A percentile compares a stretch with the other conserved stretches of the same genome.
Conservation (phyloP, 2,329 filamentous ascomycete genomes). For the Curvularia sp. region DNA sequence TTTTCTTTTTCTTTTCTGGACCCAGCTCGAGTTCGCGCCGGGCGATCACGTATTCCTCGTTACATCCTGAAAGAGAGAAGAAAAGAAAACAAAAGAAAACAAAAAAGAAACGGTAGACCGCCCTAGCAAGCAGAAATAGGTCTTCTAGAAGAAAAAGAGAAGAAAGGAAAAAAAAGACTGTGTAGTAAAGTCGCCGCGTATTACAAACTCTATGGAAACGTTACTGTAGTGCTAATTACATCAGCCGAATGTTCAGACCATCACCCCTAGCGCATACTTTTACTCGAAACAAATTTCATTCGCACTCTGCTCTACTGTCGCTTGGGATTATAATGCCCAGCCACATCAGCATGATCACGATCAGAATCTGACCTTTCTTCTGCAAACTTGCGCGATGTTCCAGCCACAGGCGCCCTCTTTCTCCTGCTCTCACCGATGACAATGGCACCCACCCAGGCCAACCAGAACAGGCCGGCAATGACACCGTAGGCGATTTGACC, state of each 20-base stretch:
- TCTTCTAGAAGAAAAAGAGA: too few relatives aligned
- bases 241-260: neutral
- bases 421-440: slow-evolving; percentile 42
- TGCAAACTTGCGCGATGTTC: slow-evolving; percentile 27
- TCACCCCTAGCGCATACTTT: neutral
- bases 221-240: neutral
- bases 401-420: slow-evolving; percentile 9
- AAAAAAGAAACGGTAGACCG: neutral
- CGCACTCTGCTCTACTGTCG: neutral
- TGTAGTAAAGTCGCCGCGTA: neutral
- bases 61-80: too few relatives aligned
- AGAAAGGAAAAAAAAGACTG: neutral
- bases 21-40: too few relatives aligned
- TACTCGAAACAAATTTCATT: neutral
- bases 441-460: slow-evolving; percentile 40
- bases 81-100: neutral
- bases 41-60: too few relatives aligned
- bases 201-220: neutral
- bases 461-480: slow-evolving; percentile 58
- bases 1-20: too few relatives aligned
- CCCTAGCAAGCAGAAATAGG: too few relatives aligned
- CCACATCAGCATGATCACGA: slow-evolving; percentile 6
- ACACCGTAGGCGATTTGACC: slow-evolving; percentile 59
- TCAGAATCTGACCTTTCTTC: slow-evolving; percentile 9
- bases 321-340: slow-evolving; percentile 30